phyloP scores from a whole-genome alignment of 2,329 filamentous ascomycete species.

The Sclerotinia glacialis region DNA sequence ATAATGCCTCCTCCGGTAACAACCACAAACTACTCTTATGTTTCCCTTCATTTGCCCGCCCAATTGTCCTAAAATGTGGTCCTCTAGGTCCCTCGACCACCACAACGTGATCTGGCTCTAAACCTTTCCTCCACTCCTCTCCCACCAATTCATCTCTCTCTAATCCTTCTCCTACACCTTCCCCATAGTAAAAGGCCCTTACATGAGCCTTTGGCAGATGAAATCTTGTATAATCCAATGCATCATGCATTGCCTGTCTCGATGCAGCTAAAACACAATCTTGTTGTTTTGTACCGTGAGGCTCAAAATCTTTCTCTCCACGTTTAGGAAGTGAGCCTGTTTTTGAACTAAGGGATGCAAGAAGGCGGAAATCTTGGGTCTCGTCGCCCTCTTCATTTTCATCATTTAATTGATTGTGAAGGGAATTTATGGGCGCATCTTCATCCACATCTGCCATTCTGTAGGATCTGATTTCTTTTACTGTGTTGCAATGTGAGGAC shows the following conservation, averaged over 20 bases:
- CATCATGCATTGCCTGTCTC: slow-evolving; percentile 83
- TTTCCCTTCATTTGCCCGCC: slow-evolving; percentile 57
- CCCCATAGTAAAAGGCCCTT: slow-evolving; percentile 71
- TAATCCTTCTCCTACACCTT: slow-evolving; percentile 39
- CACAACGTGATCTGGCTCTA: slow-evolving; percentile 54
- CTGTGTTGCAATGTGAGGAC: not conserved
- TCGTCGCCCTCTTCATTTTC: slow-evolving; percentile 72
- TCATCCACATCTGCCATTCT: slow-evolving; percentile 39
- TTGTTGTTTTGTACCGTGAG: slow-evolving; percentile 82
- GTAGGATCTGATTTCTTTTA: not conserved
- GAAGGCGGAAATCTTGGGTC: slow-evolving; percentile 81
- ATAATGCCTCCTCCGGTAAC: slow-evolving; percentile 87
- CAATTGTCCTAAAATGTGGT: slow-evolving; percentile 72
- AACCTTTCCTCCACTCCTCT: slow-evolving; percentile 67
- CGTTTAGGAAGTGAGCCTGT: slow-evolving; percentile 70
- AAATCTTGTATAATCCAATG: slow-evolving; percentile 71
- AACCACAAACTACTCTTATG: slow-evolving; percentile 72
- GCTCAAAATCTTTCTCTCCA: slow-evolving; percentile 96
- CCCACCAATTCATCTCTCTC: slow-evolving; percentile 50
- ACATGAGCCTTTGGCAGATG: slow-evolving; percentile 66
- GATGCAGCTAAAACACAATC: slow-evolving; percentile 75
- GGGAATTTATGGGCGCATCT: slow-evolving; percentile 36
- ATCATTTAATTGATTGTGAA: slow-evolving; percentile 34
- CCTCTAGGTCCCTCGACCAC: slow-evolving; percentile 71
- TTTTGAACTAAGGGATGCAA: slow-evolving; percentile 53